These are phyloP conservation scores for Yamadazyma mexicana DNA, from an alignment of 1,139 yeast species.

Conservation along the genomic window DNA sequence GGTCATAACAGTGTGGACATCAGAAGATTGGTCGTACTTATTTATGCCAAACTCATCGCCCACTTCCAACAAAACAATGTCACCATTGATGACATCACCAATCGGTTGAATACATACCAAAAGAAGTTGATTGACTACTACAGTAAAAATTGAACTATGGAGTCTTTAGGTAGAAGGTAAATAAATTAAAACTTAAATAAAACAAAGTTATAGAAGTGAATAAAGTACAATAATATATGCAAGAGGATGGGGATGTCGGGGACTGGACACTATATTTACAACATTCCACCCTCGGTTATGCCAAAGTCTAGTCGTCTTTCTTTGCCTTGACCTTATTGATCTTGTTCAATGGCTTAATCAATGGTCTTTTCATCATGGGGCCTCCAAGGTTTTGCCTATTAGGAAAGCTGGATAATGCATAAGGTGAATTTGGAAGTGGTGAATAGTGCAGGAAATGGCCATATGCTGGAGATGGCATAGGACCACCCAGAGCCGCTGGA, in stretches of 20 bases:
- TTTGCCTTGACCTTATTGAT: slow-evolving; percentile 1
- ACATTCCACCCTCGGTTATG: too few relatives aligned
- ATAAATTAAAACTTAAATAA: slow-evolving; percentile 4
- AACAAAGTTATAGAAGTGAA: slow-evolving; percentile 6
- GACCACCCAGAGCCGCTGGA: background rate
- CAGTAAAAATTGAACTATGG: slow-evolving; percentile 2
- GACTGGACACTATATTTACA: too few relatives aligned
- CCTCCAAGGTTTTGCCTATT: slow-evolving; percentile 1
- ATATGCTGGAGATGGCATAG: slow-evolving; percentile 9
- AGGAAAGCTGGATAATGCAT: slow-evolving; percentile 1
- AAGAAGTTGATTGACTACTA: slow-evolving; percentile 16
- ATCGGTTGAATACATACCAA: slow-evolving; percentile 10
- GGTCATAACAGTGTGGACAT: slow-evolving; percentile 36
- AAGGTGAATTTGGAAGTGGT: slow-evolving; percentile 3
- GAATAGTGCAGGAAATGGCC: slow-evolving; percentile 8
- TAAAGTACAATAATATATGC: slow-evolving; percentile 2
- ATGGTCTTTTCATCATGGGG: slow-evolving; percentile 2
- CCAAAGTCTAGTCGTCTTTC: slow-evolving; percentile 1
- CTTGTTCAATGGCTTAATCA: slow-evolving; percentile 2
- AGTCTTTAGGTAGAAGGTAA: background rate
- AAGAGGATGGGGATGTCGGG: background rate
- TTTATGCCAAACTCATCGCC: slow-evolving; percentile 36
- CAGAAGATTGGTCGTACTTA: slow-evolving; percentile 39
- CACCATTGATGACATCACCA: background rate
- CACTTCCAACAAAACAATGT: background rate